Percentiles rank a stretch among this genome's conserved stretches.
Conservation (phyloP, 2,329 filamentous ascomycete genomes). For the Penicillium expansum region DNA sequence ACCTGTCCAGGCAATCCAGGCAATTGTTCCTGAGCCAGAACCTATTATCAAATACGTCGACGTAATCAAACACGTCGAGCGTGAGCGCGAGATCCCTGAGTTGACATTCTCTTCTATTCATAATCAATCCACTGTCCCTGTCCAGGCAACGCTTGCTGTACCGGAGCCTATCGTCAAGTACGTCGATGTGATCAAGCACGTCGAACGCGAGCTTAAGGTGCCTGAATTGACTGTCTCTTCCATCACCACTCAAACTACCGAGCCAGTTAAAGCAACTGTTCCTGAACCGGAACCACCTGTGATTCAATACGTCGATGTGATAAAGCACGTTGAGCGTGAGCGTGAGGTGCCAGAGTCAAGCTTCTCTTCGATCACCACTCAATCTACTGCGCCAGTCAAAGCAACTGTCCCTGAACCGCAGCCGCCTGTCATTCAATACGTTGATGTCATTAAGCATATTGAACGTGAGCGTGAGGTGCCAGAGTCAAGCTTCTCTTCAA, state of each 20-base stretch:
- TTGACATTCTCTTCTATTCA: constrained; percentile 32
- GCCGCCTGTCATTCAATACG: constrained; percentile 5
- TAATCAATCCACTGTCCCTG: constrained; percentile 26
- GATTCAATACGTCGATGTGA: neutral
- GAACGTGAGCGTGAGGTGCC: constrained; percentile 12
- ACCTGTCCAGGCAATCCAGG: constrained; percentile 16
- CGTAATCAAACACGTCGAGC: constrained; percentile 12
- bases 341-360: constrained; percentile 17
- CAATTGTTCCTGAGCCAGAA: constrained; percentile 15
- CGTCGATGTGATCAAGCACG: constrained; percentile 10
- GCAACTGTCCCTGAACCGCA: constrained; percentile 22
- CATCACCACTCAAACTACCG: too few relatives aligned
- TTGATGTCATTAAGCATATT: constrained; percentile 6
- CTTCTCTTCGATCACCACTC: constrained; percentile 31
- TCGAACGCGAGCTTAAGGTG: constrained; percentile 14
- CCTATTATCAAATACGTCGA: constrained; percentile 11
- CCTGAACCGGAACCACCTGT: neutral
- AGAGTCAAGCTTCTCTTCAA: constrained; percentile 29
- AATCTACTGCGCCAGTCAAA: constrained; percentile 26
- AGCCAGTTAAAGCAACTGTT: too few relatives aligned
- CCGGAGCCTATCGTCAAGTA: constrained; percentile 16
- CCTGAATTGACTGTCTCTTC: constrained; percentile 15
- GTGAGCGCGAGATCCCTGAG: constrained; percentile 10
- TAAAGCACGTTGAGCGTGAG: constrained; percentile 8
- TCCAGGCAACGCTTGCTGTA: constrained; percentile 20